phyloP scores from a whole-genome alignment of 2,329 filamentous ascomycete species.

The Stagonosporopsis chrysanthemi region DNA sequence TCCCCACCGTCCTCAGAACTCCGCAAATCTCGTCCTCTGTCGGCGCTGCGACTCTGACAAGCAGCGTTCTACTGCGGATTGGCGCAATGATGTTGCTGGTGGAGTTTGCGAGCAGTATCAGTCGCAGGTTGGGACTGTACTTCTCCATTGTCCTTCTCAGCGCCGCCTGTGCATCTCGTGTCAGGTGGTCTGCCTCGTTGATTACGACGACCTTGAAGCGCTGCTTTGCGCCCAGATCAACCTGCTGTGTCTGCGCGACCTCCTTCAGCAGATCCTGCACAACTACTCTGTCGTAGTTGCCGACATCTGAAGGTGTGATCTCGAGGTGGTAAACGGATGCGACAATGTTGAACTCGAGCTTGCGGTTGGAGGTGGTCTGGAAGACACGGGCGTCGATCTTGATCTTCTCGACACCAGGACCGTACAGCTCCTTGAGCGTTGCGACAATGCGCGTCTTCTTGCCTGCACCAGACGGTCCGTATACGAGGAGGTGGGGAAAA shows the following conservation, averaged over 20 bases:
- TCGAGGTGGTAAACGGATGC: slow-evolving; percentile 97
- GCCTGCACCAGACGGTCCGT: slow-evolving; percentile 93
- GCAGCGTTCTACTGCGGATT: slow-evolving; percentile 87
- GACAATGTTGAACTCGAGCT: slow-evolving; percentile 99
- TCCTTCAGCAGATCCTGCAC: slow-evolving; percentile 96
- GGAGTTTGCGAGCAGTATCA: slow-evolving; percentile 93
- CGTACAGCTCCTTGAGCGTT: slow-evolving; percentile 93
- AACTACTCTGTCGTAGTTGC: slow-evolving; percentile 94
- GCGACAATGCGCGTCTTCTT: slow-evolving; percentile 98
- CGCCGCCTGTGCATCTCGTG: slow-evolving; percentile 92
- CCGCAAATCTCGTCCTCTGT: slow-evolving; percentile 83
- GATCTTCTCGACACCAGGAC: slow-evolving; percentile 98
- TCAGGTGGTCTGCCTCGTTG: slow-evolving; percentile 96
- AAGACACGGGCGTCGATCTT: slow-evolving; percentile 98
- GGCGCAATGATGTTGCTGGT: slow-evolving; percentile 99
- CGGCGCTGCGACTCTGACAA: slow-evolving; percentile 91
- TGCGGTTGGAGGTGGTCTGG: slow-evolving; percentile 93
- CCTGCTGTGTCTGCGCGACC: slow-evolving; percentile 97
- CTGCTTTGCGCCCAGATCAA: slow-evolving; percentile 90
- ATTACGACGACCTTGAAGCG: slow-evolving; percentile 99
- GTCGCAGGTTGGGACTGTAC: slow-evolving; percentile 90
- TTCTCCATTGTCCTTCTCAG: slow-evolving; percentile 98
- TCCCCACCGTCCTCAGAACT: slow-evolving; percentile 73
- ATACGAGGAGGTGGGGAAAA: slow-evolving; percentile 96
- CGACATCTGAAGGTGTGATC: slow-evolving; percentile 96